Evolutionary conservation across 805 yeast genomes (phyloP), one percentile per base, ranked within the genome.

Genomic region (Zygoascus tannicola): DNA sequence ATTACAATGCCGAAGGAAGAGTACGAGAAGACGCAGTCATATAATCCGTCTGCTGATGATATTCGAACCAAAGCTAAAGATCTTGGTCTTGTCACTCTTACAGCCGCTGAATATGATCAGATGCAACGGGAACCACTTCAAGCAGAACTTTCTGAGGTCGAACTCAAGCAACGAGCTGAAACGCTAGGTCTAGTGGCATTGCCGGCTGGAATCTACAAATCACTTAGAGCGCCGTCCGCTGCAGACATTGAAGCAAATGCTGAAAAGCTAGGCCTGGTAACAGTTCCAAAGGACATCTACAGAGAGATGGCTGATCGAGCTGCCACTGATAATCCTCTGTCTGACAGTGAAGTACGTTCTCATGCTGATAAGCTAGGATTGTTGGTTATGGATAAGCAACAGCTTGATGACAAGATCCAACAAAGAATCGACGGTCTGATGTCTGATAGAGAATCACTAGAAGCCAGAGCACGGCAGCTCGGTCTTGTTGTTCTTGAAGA

Each of bases 401-500:
- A 37, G 33, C 2, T 26, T 18, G 33, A 37, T 15, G 40, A 37
- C 20, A 37, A 37, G 7, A 37, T 37, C 4, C 4, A 4, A 26
- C 22, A 20, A 4, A 32, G 19, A 21, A 10, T 18, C 5, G 33
- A 15, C 20, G 8, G 4, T 18, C 14, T 19, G 12, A 14, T 15
- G 14, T 15, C 21, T 4, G 21, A 21, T 21, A 19, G 37, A 16
- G 18, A 37, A 5, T 48, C 48, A 4, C 32, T 53, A 21, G 43
- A 22, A 18, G 37, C 15, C 14, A 37, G 38, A 15, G 62, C 60
- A 14, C 36, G 32, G 22, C 28, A 43, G 10, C 38, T 47, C 1
- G 60, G 62, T 2, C 28, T 56, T 16, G 45, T 42, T 12, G 49
- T 63, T 4, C 40, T 64, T 15, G 62, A 67, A 2, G 59, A 56